These are phyloP conservation scores for Willaertia magna DNA, from an alignment of 208 protist species.

Conservation along the genomic window DNA sequence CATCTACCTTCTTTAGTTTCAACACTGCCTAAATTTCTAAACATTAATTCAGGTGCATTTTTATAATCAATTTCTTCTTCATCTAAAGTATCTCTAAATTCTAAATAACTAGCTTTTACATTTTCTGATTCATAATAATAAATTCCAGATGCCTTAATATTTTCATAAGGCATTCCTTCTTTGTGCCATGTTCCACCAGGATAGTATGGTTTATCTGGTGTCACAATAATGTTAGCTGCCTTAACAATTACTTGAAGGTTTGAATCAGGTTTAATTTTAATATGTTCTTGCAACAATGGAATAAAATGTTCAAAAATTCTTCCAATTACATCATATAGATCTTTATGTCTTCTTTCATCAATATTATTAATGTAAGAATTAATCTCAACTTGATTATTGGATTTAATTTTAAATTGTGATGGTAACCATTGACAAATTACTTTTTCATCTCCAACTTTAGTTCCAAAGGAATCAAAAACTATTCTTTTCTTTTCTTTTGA, in stretches of 20 bases:
- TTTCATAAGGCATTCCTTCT: conserved; percentile 35
- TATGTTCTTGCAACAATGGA: not conserved
- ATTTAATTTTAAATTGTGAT: conserved; percentile 22
- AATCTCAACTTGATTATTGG: conserved; percentile 22
- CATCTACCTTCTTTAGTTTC: no score
- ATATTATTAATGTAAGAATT: conserved; percentile 39
- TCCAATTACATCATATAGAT: not conserved
- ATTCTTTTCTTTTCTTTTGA: not conserved
- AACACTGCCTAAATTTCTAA: no score
- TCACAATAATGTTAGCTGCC: conserved; percentile 30
- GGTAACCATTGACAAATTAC: conserved; percentile 29
- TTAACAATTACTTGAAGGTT: conserved; percentile 37
- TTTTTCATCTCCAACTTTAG: not conserved
- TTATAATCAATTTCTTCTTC: not conserved
- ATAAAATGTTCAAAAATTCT: not conserved
- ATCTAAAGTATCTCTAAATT: conserved; percentile 17
- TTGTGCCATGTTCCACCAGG: conserved; percentile 30
- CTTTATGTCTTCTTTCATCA: conserved; percentile 14
- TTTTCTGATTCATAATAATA: conserved; percentile 31
- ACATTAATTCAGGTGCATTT: not conserved
- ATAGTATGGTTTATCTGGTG: conserved; percentile 13
- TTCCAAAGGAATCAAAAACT: not conserved
- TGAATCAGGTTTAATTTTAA: not conserved
- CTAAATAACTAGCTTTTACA: conserved; percentile 17
- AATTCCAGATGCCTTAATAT: conserved; percentile 34